Evolutionary conservation across 305 asterid species (phyloP), one percentile per base, ranked within the genome.

Genomic region (Fraxinus sp.): DNA sequence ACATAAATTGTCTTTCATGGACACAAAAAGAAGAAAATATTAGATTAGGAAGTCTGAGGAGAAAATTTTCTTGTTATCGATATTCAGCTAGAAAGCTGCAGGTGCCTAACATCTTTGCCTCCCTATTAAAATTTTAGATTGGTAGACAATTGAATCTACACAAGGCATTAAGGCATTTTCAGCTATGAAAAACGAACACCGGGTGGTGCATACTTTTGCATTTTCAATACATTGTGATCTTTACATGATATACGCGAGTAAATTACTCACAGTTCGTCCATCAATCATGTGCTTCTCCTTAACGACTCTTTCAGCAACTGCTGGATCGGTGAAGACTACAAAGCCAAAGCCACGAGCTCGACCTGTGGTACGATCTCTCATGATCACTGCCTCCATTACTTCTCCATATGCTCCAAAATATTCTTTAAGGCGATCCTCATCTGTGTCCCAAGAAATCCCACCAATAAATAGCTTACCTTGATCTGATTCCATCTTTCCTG

Each of bases 301-400:
- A 14, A 92, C 88, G 36, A 89, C 89, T 72, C 86, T 83, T 43
- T 92, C 95, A 13, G 89, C 90, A 86, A 85, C 86, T 5, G 87
- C 75, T 52, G 96, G 86, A 66, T 92, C 91, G 0, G 89, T 77
- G 79, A 90, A 90, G 43, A 83, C 90, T 0, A 92, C 87, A 78
- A 90, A 92, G 28, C 92, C 94, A 66, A 92, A 92, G 5, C 96
- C 96, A 80, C 91, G 90, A 46, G 92, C 88, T 52, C 90, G 89
- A 5, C 92, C 90, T 0, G 92, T 87, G 77, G 82, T 70, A 13
- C 90, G 89, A 78, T 90, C 92, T 66, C 87, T 86, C 91, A 89
- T 84, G 84, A 90, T 89, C 83, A 86, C 88, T 24, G 91, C 91
- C 80, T 86, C 90, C 37, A 84, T 87, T 43, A 92, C 92, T 52